Percentiles rank a stretch among this genome's conserved stretches.
Evolutionary conservation across 2,329 filamentous ascomycete genomes (phyloP).

Genomic region (Phyllosticta citrichinensis): DNA sequence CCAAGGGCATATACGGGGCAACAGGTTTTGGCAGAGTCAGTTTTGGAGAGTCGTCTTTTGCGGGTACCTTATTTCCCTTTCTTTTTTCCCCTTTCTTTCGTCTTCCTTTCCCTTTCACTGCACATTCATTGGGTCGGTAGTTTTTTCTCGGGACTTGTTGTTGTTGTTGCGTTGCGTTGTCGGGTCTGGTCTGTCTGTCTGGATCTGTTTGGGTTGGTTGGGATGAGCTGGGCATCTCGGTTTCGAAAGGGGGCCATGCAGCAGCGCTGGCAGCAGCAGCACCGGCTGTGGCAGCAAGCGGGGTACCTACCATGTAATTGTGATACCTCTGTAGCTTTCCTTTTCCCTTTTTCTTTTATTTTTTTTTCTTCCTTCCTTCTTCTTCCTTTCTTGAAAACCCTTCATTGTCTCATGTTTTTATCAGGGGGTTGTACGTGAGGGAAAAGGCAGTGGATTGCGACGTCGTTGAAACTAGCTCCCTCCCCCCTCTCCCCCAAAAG

Average conservation of each 20-base stretch:
- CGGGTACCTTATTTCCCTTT: too few species aligned
- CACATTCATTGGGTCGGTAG: background rate
- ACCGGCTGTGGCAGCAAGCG: too few species aligned
- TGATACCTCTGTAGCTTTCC: background rate
- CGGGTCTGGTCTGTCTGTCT: background rate
- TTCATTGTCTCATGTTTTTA: background rate
- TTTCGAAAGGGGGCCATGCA: background rate
- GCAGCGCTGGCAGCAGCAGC: too few species aligned
- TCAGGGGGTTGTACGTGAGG: background rate
- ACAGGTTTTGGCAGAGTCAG: background rate
- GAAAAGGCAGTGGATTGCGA: background rate
- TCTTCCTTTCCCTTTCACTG: background rate
- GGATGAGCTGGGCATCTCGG: background rate
- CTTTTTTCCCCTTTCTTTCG: too few species aligned
- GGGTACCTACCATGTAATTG: background rate
- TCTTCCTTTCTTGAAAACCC: background rate
- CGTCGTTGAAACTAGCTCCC: background rate
- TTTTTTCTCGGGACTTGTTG: background rate
- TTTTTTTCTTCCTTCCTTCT: constrained; percentile 8
- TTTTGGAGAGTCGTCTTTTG: background rate
- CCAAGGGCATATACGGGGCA: background rate
- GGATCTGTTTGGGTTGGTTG: background rate
- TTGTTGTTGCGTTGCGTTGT: background rate
- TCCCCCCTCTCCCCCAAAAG: background rate
- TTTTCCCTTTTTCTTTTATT: constrained; percentile 2